Evolutionary conservation across 257 asterid genomes (phyloP).

Genomic region (Ilex asprella): DNA sequence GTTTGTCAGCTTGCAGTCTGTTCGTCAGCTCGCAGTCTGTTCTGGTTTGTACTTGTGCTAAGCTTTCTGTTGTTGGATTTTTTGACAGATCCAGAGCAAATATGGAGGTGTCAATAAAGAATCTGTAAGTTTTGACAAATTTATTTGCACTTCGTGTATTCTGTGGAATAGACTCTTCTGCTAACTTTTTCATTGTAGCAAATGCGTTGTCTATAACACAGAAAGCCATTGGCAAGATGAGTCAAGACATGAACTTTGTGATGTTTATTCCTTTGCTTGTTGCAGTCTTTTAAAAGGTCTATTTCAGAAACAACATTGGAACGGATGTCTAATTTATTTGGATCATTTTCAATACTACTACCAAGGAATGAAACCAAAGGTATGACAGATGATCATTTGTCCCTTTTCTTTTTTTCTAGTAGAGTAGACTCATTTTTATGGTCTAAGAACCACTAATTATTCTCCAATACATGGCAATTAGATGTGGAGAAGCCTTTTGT

Average conservation of each 20-base stretch:
- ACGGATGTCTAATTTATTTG: constrained; percentile 54
- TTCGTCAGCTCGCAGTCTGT: neutral
- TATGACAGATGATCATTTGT: constrained; percentile 15
- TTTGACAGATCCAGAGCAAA: constrained; percentile 67
- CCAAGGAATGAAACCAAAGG: constrained; percentile 58
- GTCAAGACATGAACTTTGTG: constrained; percentile 4
- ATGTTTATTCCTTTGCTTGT: constrained; percentile 10
- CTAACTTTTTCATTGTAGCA: neutral
- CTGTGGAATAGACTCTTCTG: neutral
- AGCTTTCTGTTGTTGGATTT: constrained; percentile 13
- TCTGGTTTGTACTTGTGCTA: constrained; percentile 8
- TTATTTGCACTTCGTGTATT: neutral
- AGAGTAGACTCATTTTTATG: too few species aligned
- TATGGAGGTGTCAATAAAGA: constrained; percentile 48
- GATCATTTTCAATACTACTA: constrained; percentile 51
- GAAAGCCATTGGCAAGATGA: neutral
- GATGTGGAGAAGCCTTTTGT: neutral
- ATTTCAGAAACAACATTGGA: constrained; percentile 66
- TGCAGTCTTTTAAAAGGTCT: constrained; percentile 64
- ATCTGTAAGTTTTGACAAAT: constrained; percentile 40
- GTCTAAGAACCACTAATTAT: neutral
- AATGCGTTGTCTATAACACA: neutral
- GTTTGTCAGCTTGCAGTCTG: constrained; percentile 3
- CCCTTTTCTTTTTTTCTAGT: too few species aligned
- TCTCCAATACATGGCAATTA: neutral